phyloP scores from a whole-genome alignment of 164 flowering plant species.

The Chloranthus sessilifolius region DNA sequence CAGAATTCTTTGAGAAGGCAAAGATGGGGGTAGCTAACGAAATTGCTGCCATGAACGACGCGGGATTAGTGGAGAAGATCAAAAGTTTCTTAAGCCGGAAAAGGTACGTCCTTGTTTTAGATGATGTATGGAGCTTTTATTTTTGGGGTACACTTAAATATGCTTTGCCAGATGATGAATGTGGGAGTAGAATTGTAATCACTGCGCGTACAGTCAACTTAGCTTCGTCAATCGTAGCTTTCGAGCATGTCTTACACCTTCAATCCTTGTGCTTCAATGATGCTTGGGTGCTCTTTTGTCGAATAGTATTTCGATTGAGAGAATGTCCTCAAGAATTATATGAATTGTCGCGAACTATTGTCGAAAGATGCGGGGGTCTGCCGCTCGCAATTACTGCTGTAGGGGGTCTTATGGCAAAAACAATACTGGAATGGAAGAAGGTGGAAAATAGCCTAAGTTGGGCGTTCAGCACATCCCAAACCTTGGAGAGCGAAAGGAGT shows the following conservation, averaged over 20 bases:
- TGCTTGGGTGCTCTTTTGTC: slow-evolving; percentile 6
- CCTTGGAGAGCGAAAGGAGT: slow-evolving; percentile 1
- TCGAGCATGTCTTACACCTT: neutral
- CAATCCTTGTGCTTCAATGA: neutral
- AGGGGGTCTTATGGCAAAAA: slow-evolving; percentile 13
- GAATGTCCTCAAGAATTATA: neutral
- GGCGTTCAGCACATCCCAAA: slow-evolving; percentile 5
- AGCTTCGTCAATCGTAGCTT: slow-evolving; percentile 24
- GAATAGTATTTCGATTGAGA: slow-evolving; percentile 3
- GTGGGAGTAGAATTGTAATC: slow-evolving; percentile 27
- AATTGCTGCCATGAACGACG: slow-evolving; percentile 12
- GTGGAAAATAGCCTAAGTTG: slow-evolving; percentile 2
- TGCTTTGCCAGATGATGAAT: slow-evolving; percentile 15
- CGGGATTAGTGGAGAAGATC: slow-evolving; percentile 23
- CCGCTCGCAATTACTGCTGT: slow-evolving; percentile 18
- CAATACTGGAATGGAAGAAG: slow-evolving; percentile 10
- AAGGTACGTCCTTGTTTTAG: slow-evolving; percentile 40
- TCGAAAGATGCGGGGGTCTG: slow-evolving; percentile 19
- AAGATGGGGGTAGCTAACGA: slow-evolving; percentile 9
- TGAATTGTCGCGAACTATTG: slow-evolving; percentile 1
- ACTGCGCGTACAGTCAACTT: slow-evolving; percentile 32
- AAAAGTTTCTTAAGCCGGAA: slow-evolving; percentile 15
- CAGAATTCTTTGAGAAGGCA: slow-evolving; percentile 13
- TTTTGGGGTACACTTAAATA: slow-evolving; percentile 19
- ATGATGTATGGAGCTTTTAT: slow-evolving; percentile 39